A percentile compares a stretch with the other conserved stretches of the same genome.
These are phyloP conservation scores for Lobosporangium transversale DNA, from an alignment of 192 early-diverging fungal genomes.

Conservation along the genomic window DNA sequence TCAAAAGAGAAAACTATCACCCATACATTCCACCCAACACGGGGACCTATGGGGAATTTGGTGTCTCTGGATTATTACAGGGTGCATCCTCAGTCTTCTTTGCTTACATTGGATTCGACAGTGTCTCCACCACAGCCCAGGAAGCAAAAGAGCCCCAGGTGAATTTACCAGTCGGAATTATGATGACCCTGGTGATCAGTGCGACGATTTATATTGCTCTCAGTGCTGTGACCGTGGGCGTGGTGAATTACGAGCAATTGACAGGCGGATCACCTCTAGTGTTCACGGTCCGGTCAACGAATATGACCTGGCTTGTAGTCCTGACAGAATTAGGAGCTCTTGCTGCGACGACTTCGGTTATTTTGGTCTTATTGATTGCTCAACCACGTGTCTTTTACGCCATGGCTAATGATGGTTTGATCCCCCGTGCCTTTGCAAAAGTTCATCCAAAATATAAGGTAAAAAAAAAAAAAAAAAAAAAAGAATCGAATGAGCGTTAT, in stretches of 20 bases:
- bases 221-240: constrained; percentile 77
- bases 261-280: constrained; percentile 66
- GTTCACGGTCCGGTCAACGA: constrained; percentile 48
- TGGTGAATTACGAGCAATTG: constrained; percentile 66
- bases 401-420: constrained; percentile 90
- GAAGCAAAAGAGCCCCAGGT: constrained; percentile 82
- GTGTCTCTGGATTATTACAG: constrained; percentile 74
- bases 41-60: constrained; percentile 69
- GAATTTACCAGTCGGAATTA: constrained; percentile 90
- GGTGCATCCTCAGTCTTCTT: constrained; percentile 81
- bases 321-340: constrained; percentile 83
- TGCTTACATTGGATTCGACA: constrained; percentile 90
- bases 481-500: no score
- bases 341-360: constrained; percentile 81
- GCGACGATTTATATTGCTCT: constrained; percentile 77
- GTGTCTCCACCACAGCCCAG: constrained; percentile 86
- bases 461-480: no score
- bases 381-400: constrained; percentile 90
- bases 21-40: constrained; percentile 79
- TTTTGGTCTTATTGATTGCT: constrained; percentile 76
- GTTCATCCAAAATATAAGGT: constrained; percentile 74
- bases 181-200: constrained; percentile 79
- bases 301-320: constrained; percentile 76
- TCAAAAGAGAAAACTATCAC: constrained; percentile 75
- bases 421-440: constrained; percentile 76